phyloP scores from a whole-genome alignment of 805 yeast genomes.

The Starmerella floris region DNA sequence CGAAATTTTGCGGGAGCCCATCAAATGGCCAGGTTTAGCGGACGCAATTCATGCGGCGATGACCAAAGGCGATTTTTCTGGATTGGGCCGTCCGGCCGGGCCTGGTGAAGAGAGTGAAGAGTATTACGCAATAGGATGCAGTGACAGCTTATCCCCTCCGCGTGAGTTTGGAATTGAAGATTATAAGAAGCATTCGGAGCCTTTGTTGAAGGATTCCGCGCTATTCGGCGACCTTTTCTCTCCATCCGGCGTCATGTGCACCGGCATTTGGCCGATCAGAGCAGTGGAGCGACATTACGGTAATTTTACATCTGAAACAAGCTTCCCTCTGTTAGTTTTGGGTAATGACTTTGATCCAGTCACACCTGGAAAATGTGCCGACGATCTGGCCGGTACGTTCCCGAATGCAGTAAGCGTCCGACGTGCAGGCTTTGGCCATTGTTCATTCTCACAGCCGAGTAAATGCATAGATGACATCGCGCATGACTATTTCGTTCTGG shows the following conservation, averaged over 20 bases:
- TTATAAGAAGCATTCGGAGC: background rate
- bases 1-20: constrained; percentile 13
- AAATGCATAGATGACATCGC: constrained; percentile 12
- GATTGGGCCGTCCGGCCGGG: background rate
- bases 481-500: constrained; percentile 12
- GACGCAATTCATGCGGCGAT: constrained; percentile 12
- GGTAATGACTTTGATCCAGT: constrained; percentile 22
- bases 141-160: background rate
- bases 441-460: constrained; percentile 20
- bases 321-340: constrained; percentile 13
- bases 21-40: constrained; percentile 13
- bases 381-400: constrained; percentile 12
- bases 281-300: constrained; percentile 8
- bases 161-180: background rate
- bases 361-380: constrained; percentile 20
- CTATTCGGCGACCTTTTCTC: constrained; percentile 6
- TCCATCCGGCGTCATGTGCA: constrained; percentile 5
- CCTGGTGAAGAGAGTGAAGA: constrained; percentile 3
- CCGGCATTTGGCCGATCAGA: constrained; percentile 5
- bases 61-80: background rate
- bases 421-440: constrained; percentile 20
- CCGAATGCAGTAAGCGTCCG: constrained; percentile 15
- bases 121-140: constrained; percentile 9
- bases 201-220: constrained; percentile 2
- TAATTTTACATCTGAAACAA: constrained; percentile 2